phyloP scores from a whole-genome alignment of 78 protist species.

The Carpediemonas membranifera region DNA sequence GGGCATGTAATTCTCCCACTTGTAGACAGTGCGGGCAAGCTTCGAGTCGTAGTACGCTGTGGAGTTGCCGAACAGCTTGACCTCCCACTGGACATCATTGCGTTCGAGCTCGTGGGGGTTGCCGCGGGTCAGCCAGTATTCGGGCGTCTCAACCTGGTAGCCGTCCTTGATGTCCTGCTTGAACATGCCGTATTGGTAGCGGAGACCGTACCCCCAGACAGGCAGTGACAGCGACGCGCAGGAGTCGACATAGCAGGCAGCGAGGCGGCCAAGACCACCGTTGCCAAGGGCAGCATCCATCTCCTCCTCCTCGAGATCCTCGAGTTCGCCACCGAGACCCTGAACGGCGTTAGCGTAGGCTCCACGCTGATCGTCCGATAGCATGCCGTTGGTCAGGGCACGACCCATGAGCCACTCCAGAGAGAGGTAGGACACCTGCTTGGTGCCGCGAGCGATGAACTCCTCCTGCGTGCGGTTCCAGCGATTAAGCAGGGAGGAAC shows the following conservation, averaged over 20 bases:
- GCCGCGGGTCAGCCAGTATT: slow-evolving; percentile 56
- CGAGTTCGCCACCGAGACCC: neutral
- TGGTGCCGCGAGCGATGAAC: slow-evolving; percentile 44
- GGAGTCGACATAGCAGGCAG: slow-evolving; percentile 88
- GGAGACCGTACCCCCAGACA: slow-evolving; percentile 71
- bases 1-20: slow-evolving; percentile 61
- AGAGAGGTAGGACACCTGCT: slow-evolving; percentile 75
- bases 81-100: slow-evolving; percentile 49
- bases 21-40: neutral
- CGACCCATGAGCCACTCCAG: slow-evolving; percentile 82
- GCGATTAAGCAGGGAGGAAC: slow-evolving; percentile 23
- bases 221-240: slow-evolving; percentile 76
- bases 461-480: slow-evolving; percentile 52
- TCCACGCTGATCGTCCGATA: neutral
- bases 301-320: slow-evolving; percentile 33
- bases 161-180: slow-evolving; percentile 75
- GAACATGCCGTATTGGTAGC: slow-evolving; percentile 81
- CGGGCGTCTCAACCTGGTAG: slow-evolving; percentile 73
- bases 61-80: slow-evolving; percentile 52
- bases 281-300: slow-evolving; percentile 90
- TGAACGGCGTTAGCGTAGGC: slow-evolving; percentile 45
- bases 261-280: slow-evolving; percentile 88
- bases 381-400: slow-evolving; percentile 43
- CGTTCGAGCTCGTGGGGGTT: slow-evolving; percentile 79
- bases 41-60: neutral